Evolutionary conservation across 2,329 filamentous ascomycete species (phyloP).

Genomic region (Zymoseptoria ardabiliae): DNA sequence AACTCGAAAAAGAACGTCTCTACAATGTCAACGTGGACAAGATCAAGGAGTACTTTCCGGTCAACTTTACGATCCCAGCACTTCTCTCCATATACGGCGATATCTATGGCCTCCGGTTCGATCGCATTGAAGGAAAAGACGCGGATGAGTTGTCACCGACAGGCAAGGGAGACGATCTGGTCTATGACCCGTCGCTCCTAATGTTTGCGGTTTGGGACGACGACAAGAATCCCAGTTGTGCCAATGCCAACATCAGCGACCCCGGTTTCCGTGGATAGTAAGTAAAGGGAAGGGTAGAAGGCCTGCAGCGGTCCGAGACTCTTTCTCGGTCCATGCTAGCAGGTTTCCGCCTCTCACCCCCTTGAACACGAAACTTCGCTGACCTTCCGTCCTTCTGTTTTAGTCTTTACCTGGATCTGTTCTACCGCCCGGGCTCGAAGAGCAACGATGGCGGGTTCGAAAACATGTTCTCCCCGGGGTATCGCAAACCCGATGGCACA

Average conservation of each 20-base stretch:
- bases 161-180: conserved; percentile 1
- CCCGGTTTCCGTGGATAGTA: neutral
- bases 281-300: no score
- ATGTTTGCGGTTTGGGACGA: conserved; percentile 3
- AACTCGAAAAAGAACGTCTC: conserved; percentile 69
- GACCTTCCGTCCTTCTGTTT: no score
- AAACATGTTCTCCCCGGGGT: neutral
- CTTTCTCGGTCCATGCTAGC: no score
- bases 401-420: conserved; percentile 2
- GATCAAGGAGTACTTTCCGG: conserved; percentile 32
- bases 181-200: neutral
- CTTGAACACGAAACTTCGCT: no score
- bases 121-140: neutral
- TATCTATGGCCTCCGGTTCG: neutral
- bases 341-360: no score
- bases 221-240: neutral
- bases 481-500: neutral
- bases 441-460: neutral
- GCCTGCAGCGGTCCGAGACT: no score
- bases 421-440: neutral
- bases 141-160: conserved; percentile 1
- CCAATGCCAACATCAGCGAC: neutral
- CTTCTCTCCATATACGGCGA: neutral
- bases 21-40: conserved; percentile 71
- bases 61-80: neutral